Evolutionary conservation across 2,329 filamentous ascomycete species (phyloP).

Genomic region (Claviceps maximensis): DNA sequence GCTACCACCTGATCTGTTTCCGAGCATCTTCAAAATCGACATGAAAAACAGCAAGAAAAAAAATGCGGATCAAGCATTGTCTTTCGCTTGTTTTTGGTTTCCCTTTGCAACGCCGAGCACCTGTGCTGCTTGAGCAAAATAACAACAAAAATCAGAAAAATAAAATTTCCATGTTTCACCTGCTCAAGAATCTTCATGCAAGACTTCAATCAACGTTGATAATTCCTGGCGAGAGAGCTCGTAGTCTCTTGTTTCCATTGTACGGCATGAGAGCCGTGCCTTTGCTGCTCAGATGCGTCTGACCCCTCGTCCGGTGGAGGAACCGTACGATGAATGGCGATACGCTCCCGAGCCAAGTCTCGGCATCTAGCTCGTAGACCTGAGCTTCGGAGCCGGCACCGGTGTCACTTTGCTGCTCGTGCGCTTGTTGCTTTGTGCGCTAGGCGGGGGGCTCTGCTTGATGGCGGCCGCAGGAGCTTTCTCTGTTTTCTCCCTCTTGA

Average conservation of each 20-base stretch:
- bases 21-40: not conserved
- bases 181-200: not conserved
- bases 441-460: constrained; percentile 11
- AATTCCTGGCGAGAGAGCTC: not conserved
- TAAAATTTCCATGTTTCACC: not conserved
- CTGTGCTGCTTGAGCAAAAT: constrained; percentile 1
- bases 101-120: constrained; percentile 5
- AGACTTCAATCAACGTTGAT: not conserved
- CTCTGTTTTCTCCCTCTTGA: constrained; percentile 19
- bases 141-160: not conserved
- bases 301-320: not conserved
- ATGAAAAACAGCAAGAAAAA: not conserved
- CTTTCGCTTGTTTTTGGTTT: not conserved
- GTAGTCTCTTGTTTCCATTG: not conserved
- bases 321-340: not conserved
- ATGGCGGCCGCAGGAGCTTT: constrained; percentile 7
- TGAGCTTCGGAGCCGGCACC: constrained; percentile 13
- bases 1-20: not conserved
- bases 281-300: not conserved
- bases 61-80: not conserved
- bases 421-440: constrained; percentile 9
- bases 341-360: not conserved
- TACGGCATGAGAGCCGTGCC: not conserved
- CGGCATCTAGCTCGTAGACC: constrained; percentile 12
- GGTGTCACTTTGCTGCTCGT: constrained; percentile 13